Evolutionary conservation across 176 grass and related monocot genomes (phyloP).

Genomic region (Tillandsia leiboldiana): DNA sequence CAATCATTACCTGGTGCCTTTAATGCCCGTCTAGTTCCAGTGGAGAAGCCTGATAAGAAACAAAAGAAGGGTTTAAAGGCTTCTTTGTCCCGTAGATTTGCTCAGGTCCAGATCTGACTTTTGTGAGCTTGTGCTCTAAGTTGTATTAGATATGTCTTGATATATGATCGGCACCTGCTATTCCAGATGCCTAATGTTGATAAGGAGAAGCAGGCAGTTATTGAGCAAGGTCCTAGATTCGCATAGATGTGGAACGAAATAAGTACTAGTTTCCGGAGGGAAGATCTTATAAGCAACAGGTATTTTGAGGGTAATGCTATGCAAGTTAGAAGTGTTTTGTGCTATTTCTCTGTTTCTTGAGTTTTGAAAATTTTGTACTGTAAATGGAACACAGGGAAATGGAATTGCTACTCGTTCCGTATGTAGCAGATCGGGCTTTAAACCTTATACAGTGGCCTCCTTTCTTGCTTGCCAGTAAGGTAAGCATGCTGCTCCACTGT

Average conservation of each 20-base stretch:
- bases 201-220: conserved; percentile 46
- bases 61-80: conserved; percentile 72
- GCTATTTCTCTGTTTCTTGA: conserved; percentile 9
- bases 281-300: conserved; percentile 91
- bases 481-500: conserved; percentile 17
- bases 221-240: no score
- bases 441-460: conserved; percentile 82
- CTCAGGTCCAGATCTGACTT: conserved; percentile 35
- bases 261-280: conserved; percentile 69
- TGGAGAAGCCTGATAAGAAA: conserved; percentile 42
- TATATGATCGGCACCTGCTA: not conserved
- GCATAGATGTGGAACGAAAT: conserved; percentile 97
- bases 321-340: not conserved
- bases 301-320: conserved; percentile 15
- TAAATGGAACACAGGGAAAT: conserved; percentile 54
- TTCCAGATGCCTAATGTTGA: conserved; percentile 42
- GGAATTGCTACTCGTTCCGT: conserved; percentile 85
- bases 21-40: conserved; percentile 69
- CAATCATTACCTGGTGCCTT: conserved; percentile 59
- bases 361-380: not conserved
- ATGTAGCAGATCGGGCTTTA: conserved; percentile 68
- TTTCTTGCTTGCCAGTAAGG: conserved; percentile 95
- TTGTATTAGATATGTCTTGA: not conserved
- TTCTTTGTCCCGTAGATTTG: conserved; percentile 54
- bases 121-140: not conserved